phyloP scores from a whole-genome alignment of 1,284 basidiomycete species.

The Cutaneotrichosporon spelunceum region DNA sequence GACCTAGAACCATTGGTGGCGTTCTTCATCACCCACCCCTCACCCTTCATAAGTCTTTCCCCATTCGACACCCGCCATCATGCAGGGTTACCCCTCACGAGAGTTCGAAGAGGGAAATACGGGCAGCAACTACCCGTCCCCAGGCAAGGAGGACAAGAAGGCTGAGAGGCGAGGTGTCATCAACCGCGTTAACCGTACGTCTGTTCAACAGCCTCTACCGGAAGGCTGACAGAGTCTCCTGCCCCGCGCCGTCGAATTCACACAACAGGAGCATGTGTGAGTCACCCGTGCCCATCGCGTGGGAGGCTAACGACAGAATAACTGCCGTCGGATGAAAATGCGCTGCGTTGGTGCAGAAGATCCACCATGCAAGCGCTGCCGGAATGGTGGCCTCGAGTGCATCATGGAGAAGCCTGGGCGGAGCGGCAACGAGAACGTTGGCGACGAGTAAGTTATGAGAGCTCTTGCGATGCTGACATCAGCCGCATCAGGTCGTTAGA shows the following conservation, averaged over 20 bases:
- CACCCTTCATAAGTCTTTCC: background rate
- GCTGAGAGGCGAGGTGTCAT: constrained; percentile 39
- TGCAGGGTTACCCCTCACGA: constrained; percentile 16
- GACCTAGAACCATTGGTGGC: background rate
- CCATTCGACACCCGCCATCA: background rate
- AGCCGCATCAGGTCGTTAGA: constrained; percentile 87
- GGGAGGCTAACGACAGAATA: constrained; percentile 35
- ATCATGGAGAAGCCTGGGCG: constrained; percentile 87
- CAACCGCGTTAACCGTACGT: constrained; percentile 50
- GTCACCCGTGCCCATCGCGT: constrained; percentile 7
- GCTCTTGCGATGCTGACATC: constrained; percentile 6
- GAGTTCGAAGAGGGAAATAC: background rate
- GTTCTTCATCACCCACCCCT: background rate
- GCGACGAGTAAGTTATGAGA: constrained; percentile 63
- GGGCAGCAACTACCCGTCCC: background rate
- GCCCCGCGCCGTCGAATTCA: background rate
- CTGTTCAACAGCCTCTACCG: background rate
- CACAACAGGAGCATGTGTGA: constrained; percentile 45
- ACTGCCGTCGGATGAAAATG: constrained; percentile 59
- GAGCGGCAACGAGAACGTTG: constrained; percentile 56
- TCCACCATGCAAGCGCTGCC: constrained; percentile 86
- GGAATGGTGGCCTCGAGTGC: constrained; percentile 79
- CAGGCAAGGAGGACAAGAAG: constrained; percentile 21
- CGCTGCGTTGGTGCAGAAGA: constrained; percentile 68
- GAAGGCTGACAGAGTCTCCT: background rate